Conservation (phyloP, 352 stramenopile genomes). For the Globisporangium recalcitrans region DNA sequence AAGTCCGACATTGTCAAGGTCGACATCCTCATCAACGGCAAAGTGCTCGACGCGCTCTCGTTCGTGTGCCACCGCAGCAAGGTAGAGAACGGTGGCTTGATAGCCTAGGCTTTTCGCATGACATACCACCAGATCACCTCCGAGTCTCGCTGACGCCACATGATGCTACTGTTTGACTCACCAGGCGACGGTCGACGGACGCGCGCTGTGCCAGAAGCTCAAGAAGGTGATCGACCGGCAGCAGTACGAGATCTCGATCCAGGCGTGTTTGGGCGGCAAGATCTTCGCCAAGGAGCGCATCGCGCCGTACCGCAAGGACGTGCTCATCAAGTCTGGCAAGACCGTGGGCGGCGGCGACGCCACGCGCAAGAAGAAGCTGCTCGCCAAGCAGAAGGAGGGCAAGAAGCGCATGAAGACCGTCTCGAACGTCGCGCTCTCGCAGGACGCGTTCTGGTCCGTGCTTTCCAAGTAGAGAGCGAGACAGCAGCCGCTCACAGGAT, state of each 20-base stretch:
- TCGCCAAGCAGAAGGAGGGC: slow-evolving; percentile 99
- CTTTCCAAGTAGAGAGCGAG: slow-evolving; percentile 71
- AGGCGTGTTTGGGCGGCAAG: slow-evolving; percentile 94
- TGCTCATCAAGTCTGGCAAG: slow-evolving; percentile 95
- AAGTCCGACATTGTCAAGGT: slow-evolving; percentile 94
- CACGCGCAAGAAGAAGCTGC: slow-evolving; percentile 98
- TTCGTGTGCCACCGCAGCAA: slow-evolving; percentile 95
- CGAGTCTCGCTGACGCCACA: background rate
- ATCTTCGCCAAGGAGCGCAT: slow-evolving; percentile 97
- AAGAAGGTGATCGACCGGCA: slow-evolving; percentile 95
- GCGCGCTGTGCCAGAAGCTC: slow-evolving; percentile 92
- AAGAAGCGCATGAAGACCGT: slow-evolving; percentile 97
- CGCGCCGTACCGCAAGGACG: slow-evolving; percentile 94
- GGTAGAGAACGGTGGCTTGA: slow-evolving; percentile 23
- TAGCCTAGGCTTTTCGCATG: background rate
- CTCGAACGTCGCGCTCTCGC: slow-evolving; percentile 94
- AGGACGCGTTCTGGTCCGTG: slow-evolving; percentile 98
- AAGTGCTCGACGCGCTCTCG: slow-evolving; percentile 94
- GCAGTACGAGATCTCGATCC: slow-evolving; percentile 99
- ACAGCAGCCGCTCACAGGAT: background rate
- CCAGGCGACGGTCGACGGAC: slow-evolving; percentile 59
- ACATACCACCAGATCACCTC: background rate
- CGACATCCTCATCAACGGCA: slow-evolving; percentile 93
- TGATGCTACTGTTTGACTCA: background rate
- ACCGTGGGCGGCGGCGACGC: slow-evolving; percentile 95